phyloP scores from a whole-genome alignment of 495 filamentous ascomycete genomes.

The Penicillium flavigenum region DNA sequence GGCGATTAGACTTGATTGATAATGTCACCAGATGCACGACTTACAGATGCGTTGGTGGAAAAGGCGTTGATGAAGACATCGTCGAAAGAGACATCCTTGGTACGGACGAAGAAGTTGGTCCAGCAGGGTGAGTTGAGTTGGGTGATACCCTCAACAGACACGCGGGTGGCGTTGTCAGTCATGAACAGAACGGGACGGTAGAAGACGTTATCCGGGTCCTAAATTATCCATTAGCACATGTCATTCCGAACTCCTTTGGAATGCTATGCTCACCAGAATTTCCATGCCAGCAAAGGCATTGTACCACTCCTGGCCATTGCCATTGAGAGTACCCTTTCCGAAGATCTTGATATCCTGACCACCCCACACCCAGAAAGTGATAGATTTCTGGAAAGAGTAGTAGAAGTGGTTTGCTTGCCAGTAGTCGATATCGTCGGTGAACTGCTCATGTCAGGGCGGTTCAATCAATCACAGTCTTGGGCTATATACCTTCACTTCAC shows the following conservation, averaged over 20 bases:
- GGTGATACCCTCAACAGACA: slow-evolving; percentile 55
- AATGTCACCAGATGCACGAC: not conserved
- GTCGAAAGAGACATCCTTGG: slow-evolving; percentile 52
- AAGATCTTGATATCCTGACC: slow-evolving; percentile 57
- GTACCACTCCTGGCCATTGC: slow-evolving; percentile 55
- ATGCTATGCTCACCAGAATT: slow-evolving; percentile 36
- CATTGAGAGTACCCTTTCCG: slow-evolving; percentile 52
- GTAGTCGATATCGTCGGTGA: slow-evolving; percentile 57
- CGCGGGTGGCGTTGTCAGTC: slow-evolving; percentile 54
- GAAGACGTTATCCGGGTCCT: slow-evolving; percentile 52
- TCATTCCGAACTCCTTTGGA: not conserved
- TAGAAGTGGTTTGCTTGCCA: slow-evolving; percentile 59
- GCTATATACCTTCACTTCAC: slow-evolving; percentile 47
- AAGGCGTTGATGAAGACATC: slow-evolving; percentile 53
- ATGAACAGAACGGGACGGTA: slow-evolving; percentile 57
- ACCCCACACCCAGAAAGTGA: slow-evolving; percentile 62
- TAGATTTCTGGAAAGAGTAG: slow-evolving; percentile 58
- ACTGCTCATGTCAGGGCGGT: slow-evolving; percentile 30
- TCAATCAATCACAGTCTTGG: not conserved
- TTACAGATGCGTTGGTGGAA: slow-evolving; percentile 50
- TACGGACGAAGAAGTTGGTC: slow-evolving; percentile 57
- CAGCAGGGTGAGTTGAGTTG: slow-evolving; percentile 59
- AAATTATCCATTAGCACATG: not conserved
- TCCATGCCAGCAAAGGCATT: slow-evolving; percentile 47
- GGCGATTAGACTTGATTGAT: not conserved